Evolutionary conservation across 192 early-diverging fungal genomes (phyloP).

Genomic region (Lunasporangiospora selenospora): DNA sequence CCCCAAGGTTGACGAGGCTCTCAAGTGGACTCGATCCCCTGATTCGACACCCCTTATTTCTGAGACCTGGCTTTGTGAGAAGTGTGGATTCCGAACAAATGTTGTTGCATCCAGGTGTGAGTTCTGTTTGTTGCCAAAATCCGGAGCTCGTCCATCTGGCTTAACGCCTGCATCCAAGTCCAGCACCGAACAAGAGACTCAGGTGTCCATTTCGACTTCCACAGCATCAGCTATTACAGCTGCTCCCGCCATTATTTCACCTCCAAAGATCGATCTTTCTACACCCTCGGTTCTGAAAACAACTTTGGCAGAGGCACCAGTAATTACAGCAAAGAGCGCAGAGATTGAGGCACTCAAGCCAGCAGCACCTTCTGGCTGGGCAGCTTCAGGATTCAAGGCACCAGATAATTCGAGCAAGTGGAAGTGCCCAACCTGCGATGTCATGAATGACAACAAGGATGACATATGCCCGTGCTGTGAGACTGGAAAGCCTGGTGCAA

Average conservation of each 20-base stretch:
- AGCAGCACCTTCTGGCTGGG: slow-evolving; percentile 9
- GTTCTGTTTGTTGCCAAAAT: background rate
- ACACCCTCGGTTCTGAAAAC: no score
- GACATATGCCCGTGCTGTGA: slow-evolving; percentile 34
- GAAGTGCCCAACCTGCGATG: slow-evolving; percentile 38
- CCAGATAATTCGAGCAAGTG: slow-evolving; percentile 23
- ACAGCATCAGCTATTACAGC: background rate
- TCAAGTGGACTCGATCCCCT: slow-evolving; percentile 19
- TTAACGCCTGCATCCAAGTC: background rate
- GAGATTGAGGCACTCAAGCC: no score
- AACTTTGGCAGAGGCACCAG: no score
- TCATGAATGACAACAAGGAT: slow-evolving; percentile 5
- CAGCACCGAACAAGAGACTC: background rate
- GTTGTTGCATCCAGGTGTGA: background rate
- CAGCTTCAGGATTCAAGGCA: background rate
- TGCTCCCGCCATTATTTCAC: no score
- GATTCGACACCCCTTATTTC: background rate
- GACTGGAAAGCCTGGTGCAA: slow-evolving; percentile 21
- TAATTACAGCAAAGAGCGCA: no score
- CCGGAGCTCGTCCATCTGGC: background rate
- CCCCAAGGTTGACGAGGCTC: slow-evolving; percentile 28
- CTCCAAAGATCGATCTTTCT: no score
- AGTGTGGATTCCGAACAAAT: background rate
- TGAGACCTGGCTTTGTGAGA: slow-evolving; percentile 9
- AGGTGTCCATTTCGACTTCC: background rate